Base-by-base conservation (phyloP, 768 basidiomycete genomes). In the Boletus patriciae region DNA sequence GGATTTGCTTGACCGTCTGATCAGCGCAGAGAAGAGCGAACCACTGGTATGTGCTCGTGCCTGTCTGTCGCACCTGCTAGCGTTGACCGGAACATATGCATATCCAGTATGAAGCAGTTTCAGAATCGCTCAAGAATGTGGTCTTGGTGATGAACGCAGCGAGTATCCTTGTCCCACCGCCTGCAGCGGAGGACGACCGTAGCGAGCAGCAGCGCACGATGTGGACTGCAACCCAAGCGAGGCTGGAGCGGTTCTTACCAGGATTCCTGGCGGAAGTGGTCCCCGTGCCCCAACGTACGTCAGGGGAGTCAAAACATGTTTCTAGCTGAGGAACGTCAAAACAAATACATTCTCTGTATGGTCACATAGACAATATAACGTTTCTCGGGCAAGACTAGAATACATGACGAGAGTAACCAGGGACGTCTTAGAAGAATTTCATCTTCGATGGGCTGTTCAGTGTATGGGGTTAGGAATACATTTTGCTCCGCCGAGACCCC, bases 91-190 rank as follows among this genome's bases (percentile, higher is more conserved):
- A 21, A 31, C 4, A 18, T 57, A 2, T 63, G 34, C 4, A 18
- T 57, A 2, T 63, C 1, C 3, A 98, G 96, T 87, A 88, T 69
- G 97, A 99, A 70, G 96, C 96, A 0, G 82, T 97, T 19, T 94
- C 93, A 1, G 97, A 99, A 73, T 95, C 94, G 2, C 80, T 99
- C 64, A 98, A 98, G 76, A 98, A 98, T 66, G 91, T 96, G 47
- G 76, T 99, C 16, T 81, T 98, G 46, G 96, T 99, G 47, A 95
- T 99, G 93, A 87, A 94, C 64, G 92, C 94, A 2, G 88, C 88
- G 1, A 82, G 83, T 6, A 86, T 95, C 54, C 83, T 99, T 18
- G 81, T 92, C 5, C 90, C 92, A 4, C 74, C 76, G 13, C 67
- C 72, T 27, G 66, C 69, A 5, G 63, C 60, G 12, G 73, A 73